These are phyloP conservation scores for Pseudohalonectria lignicola DNA, from an alignment of 2,329 filamentous ascomycete species.

Conservation along the genomic window DNA sequence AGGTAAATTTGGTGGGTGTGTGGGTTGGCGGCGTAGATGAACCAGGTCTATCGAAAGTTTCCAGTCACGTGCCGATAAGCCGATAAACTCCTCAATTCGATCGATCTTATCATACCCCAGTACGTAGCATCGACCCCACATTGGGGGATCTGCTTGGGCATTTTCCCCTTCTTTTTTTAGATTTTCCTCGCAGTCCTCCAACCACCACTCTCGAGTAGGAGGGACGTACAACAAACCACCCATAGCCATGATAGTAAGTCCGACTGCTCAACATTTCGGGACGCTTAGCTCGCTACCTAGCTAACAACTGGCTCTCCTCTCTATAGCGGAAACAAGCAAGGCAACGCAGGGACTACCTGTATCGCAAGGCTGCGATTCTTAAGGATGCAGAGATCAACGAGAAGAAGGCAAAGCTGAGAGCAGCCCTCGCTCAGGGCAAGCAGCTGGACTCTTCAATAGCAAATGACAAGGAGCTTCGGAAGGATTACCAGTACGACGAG, in stretches of 20 bases:
- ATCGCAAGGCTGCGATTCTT: conserved; percentile 76
- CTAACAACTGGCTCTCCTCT: too few relatives aligned
- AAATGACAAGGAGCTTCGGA: conserved; percentile 72
- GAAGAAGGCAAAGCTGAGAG: conserved; percentile 78
- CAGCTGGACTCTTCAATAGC: conserved; percentile 72
- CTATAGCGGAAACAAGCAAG: conserved; percentile 59
- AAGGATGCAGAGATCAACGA: conserved; percentile 88
- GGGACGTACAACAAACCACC: background rate
- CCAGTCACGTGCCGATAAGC: too few relatives aligned
- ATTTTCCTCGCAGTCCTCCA: too few relatives aligned
- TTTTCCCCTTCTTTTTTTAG: background rate
- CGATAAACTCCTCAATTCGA: too few relatives aligned
- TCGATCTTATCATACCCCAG: too few relatives aligned
- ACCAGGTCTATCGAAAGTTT: too few relatives aligned
- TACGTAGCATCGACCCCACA: too few relatives aligned
- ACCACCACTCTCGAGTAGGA: too few relatives aligned
- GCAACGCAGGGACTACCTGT: conserved; percentile 78
- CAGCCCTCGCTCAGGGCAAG: conserved; percentile 80
- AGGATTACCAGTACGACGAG: conserved; percentile 92
- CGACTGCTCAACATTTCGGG: too few relatives aligned
- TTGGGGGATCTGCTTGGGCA: background rate
- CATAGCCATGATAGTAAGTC: background rate
- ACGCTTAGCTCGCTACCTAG: too few relatives aligned
- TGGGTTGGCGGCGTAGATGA: background rate
- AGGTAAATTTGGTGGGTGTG: background rate